These are phyloP conservation scores for Castanea sativa DNA, from an alignment of 306 rosid genomes.

Conservation along the genomic window DNA sequence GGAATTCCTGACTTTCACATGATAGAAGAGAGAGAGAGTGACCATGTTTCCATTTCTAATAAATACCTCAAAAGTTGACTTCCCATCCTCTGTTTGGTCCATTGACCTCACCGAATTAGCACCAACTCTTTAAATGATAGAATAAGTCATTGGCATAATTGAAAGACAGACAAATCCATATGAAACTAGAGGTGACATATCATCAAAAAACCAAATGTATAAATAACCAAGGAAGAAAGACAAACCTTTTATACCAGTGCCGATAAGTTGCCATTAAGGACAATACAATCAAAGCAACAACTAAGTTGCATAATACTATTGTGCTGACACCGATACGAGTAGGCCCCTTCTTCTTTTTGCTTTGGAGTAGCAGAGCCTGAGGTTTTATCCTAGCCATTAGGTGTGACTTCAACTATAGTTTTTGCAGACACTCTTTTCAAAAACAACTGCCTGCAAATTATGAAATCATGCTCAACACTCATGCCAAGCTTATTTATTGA, in stretches of 20 bases:
- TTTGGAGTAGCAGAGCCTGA: conserved; percentile 63
- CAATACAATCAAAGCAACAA: conserved; percentile 42
- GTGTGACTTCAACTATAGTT: not conserved
- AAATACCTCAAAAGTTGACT: conserved; percentile 45
- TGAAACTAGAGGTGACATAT: not conserved
- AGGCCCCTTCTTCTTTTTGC: conserved; percentile 75
- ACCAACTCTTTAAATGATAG: not conserved
- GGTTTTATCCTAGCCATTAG: conserved; percentile 70
- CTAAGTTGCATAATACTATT: conserved; percentile 39
- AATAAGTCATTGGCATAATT: conserved; percentile 19
- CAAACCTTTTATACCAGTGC: conserved; percentile 56
- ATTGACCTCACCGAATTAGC: conserved; percentile 42
- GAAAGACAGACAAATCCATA: not conserved
- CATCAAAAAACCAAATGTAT: too few species aligned
- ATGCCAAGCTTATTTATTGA: too few species aligned
- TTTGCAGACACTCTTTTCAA: too few species aligned
- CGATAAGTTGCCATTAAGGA: conserved; percentile 41
- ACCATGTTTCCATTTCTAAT: not conserved
- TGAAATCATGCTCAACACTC: too few species aligned
- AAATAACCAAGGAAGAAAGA: conserved; percentile 2
- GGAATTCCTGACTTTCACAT: not conserved
- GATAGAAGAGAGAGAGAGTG: too few species aligned
- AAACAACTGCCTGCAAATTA: too few species aligned
- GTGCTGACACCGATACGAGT: conserved; percentile 39
- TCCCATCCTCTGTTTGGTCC: conserved; percentile 30